A percentile compares a stretch with the other conserved stretches of the same genome.
Evolutionary conservation across 2,329 filamentous ascomycete genomes (phyloP).

Genomic region (Monilinia fructicola): DNA sequence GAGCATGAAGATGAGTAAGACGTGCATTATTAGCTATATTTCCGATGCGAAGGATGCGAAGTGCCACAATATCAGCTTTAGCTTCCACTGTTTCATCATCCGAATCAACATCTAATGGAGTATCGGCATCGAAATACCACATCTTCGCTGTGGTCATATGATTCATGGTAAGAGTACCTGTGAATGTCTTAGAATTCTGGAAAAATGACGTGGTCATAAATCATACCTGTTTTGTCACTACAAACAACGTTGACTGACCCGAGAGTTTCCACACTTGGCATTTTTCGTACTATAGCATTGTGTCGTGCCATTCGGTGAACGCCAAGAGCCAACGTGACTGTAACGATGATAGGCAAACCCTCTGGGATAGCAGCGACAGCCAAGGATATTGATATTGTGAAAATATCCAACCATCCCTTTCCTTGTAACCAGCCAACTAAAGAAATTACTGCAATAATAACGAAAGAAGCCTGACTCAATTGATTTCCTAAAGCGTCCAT

Average conservation of each 20-base stretch:
- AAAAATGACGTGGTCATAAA: not conserved
- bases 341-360: slow-evolving; percentile 96
- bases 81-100: slow-evolving; percentile 55
- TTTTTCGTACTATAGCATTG: slow-evolving; percentile 89
- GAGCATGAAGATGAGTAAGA: slow-evolving; percentile 68
- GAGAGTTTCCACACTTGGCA: slow-evolving; percentile 95
- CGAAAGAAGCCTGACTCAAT: slow-evolving; percentile 94
- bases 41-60: slow-evolving; percentile 82
- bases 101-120: slow-evolving; percentile 49
- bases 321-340: slow-evolving; percentile 89
- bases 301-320: slow-evolving; percentile 95
- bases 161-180: slow-evolving; percentile 89
- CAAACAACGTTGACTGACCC: slow-evolving; percentile 99
- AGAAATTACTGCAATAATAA: slow-evolving; percentile 90
- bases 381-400: slow-evolving; percentile 94
- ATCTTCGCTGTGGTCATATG: slow-evolving; percentile 98
- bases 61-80: slow-evolving; percentile 69
- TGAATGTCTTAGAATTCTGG: slow-evolving; percentile 30
- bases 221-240: slow-evolving; percentile 86
- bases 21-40: slow-evolving; percentile 96
- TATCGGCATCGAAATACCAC: slow-evolving; percentile 80
- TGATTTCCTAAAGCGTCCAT: slow-evolving; percentile 98
- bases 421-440: slow-evolving; percentile 87
- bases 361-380: slow-evolving; percentile 96
- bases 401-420: slow-evolving; percentile 87